A percentile compares a stretch with the other conserved stretches of the same genome.
Evolutionary conservation across 2,329 filamentous ascomycete genomes (phyloP).

Genomic region (Lanzia echinophila): DNA sequence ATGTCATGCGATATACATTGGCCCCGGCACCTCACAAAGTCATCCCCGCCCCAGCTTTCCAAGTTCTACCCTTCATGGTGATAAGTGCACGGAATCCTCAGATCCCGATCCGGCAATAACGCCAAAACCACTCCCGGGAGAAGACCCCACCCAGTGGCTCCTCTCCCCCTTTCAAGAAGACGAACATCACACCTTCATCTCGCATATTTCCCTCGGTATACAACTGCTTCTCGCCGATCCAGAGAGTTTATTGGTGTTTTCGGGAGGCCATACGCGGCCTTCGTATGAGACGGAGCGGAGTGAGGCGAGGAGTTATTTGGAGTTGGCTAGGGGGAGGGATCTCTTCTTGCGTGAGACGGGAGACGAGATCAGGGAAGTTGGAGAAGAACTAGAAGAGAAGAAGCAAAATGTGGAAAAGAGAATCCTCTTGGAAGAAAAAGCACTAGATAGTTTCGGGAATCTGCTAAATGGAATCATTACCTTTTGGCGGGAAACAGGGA

Average conservation of each 20-base stretch:
- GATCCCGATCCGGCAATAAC: no score
- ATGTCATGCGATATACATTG: slow-evolving; percentile 74
- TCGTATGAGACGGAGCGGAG: slow-evolving; percentile 38
- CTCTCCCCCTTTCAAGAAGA: slow-evolving; percentile 76
- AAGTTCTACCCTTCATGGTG: no score
- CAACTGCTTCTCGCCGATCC: slow-evolving; percentile 40
- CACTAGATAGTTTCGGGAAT: slow-evolving; percentile 83
- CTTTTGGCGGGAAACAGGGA: slow-evolving; percentile 26
- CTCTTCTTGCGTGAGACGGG: slow-evolving; percentile 33
- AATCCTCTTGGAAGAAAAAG: slow-evolving; percentile 59
- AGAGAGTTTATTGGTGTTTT: slow-evolving; percentile 20
- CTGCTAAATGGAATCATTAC: slow-evolving; percentile 61
- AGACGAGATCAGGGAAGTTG: slow-evolving; percentile 12
- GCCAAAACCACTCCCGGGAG: not conserved
- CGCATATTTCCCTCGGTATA: slow-evolving; percentile 62
- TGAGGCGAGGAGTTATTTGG: slow-evolving; percentile 59
- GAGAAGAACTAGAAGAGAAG: slow-evolving; percentile 12
- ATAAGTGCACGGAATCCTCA: no score
- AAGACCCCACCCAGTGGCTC: slow-evolving; percentile 55
- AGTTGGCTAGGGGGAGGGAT: slow-evolving; percentile 37
- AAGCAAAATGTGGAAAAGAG: slow-evolving; percentile 13
- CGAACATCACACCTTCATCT: slow-evolving; percentile 58
- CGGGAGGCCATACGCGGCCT: slow-evolving; percentile 35
- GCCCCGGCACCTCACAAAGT: slow-evolving; percentile 32
- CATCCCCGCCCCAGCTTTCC: not conserved